Percentiles rank a stretch among this genome's conserved stretches.
Conservation (phyloP, 2,329 filamentous ascomycete genomes). For the Penicillium sp. region DNA sequence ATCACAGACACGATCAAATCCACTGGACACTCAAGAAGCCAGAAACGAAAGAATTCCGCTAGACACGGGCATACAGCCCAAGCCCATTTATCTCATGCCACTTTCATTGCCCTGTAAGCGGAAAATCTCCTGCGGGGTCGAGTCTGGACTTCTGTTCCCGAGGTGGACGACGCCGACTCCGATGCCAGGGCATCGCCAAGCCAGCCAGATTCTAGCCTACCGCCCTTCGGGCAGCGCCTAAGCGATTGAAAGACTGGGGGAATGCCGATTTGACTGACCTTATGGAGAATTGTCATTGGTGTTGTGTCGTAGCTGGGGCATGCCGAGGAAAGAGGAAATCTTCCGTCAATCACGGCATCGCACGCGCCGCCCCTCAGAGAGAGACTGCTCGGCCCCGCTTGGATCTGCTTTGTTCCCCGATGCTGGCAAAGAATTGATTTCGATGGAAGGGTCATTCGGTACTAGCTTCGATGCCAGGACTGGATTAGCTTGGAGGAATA, state of each 20-base stretch:
- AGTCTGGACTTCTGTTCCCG: conserved; percentile 4
- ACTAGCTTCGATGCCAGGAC: not conserved
- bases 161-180: not conserved
- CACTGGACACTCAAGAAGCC: not conserved
- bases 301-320: not conserved
- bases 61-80: not conserved
- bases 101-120: conserved; percentile 17
- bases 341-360: conserved; percentile 23
- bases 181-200: not conserved
- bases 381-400: not conserved
- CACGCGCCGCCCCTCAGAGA: not conserved
- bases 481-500: not conserved
- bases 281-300: not conserved
- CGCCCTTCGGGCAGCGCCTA: not conserved
- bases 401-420: not conserved
- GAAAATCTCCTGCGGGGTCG: conserved; percentile 34
- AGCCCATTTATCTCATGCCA: not conserved
- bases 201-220: not conserved
- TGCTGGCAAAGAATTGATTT: not conserved
- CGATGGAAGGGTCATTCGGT: not conserved
- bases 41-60: not conserved
- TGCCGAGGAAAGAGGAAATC: not conserved
- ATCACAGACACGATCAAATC: not conserved
- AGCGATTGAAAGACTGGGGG: not conserved
- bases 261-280: not conserved